phyloP scores from a whole-genome alignment of 257 asterid genomes.

The Paraleonurus japonicus region DNA sequence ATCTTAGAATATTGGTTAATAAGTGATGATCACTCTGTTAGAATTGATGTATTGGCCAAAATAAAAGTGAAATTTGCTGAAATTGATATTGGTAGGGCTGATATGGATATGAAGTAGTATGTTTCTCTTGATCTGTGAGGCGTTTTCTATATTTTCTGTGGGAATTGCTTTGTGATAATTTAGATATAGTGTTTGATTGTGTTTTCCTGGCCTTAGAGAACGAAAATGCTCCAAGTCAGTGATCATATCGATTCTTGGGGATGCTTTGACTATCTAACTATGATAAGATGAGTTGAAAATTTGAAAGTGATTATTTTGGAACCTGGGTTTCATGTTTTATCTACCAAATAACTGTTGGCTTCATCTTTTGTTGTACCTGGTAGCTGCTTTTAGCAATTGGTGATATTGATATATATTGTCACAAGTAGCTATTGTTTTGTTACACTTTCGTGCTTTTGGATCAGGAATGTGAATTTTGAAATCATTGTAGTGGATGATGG shows the following conservation, averaged over 20 bases:
- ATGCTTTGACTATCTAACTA: neutral
- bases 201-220: conserved; percentile 9
- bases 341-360: neutral
- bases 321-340: neutral
- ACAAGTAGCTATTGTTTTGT: conserved; percentile 10
- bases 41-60: neutral
- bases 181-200: neutral
- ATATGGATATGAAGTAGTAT: neutral
- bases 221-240: neutral
- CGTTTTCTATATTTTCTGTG: neutral
- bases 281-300: neutral
- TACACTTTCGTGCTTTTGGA: conserved; percentile 22
- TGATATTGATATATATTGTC: neutral
- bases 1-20: neutral
- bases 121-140: neutral
- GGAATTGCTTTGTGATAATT: neutral
- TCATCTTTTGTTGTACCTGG: neutral
- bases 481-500: conserved; percentile 96
- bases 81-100: conserved; percentile 15
- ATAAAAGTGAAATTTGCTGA: neutral
- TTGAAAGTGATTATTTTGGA: neutral
- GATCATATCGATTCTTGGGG: neutral
- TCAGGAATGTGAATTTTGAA: conserved; percentile 85
- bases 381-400: neutral
- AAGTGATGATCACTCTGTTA: neutral